Evolutionary conservation across 306 rosid genomes (phyloP), one percentile per base, ranked within the genome.

Genomic region (Inga laurina): DNA sequence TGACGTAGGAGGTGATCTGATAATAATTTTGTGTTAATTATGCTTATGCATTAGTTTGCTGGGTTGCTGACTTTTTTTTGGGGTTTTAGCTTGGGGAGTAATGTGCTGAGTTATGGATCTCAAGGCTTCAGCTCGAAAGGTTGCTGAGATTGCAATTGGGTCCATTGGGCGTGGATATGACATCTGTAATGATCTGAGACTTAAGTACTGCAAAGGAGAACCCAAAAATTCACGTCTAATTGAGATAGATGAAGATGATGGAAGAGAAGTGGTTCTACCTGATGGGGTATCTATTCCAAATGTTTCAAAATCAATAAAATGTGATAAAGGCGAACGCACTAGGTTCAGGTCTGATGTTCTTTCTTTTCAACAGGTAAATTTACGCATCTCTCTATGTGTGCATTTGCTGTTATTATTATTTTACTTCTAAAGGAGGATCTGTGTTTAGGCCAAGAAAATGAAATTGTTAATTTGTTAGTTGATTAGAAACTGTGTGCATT

Each of bases 341-440:
- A 85, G 98, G 85, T 96, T 96, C 85, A 91, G 97, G 92, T 96
- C 99, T 77, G 99, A 96, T 81, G 97, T 92, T 85, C 94, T 96
- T 72, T 86, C 98, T 80, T 96, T 96, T 86, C 99, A 96, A 73
- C 99, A 96, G 98, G 98, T 95, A 88, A 67, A 18, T 27, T 82
- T 49, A 39, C 34, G 32, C 67, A 57, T 46, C 34, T 45, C 34
- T 65, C 74, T 27, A 35, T 3, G n/a, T 7, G 9, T 35, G 56
- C 19, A 22, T 9, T 11, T 76, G 11, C 22, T n/a, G 32, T 45
- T 72, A 2, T 14, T 72, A 46, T 41, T 46, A 22, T 24, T 72
- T 44, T 72, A 10, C 19, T 46, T 72, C 13, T 7, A 22, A 72
- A 72, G 59, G 59, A 72, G 5, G 57, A 72, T 22, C 14, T 27